Evolutionary conservation across 108 stramenopile genomes (phyloP), one percentile per base, ranked within the genome.

Genomic region (Skeletonema menzelii): DNA sequence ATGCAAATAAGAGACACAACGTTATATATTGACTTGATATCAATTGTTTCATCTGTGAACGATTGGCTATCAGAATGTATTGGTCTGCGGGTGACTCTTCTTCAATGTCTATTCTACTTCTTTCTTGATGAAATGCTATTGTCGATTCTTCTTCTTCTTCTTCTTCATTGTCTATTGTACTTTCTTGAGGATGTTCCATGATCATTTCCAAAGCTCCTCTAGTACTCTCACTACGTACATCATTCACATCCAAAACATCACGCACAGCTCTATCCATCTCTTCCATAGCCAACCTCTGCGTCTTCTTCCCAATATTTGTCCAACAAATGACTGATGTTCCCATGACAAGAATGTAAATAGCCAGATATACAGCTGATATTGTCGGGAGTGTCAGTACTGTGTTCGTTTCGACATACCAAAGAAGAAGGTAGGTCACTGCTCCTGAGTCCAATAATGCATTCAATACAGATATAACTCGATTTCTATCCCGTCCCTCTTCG

Each of bases 361-460:
- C 61, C 35, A 83, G 59, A 35, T 83, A 79, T 19, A 44, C 63
- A 15, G 34, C 56, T 10, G 31, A 15, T 62, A 79, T 28, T 5
- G 19, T 53, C 3, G 30, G 60, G 0, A 73, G 19, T 2, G 30
- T 35, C 12, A 44, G 8, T 26, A 27, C 7, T 27, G 63, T 72
- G 17, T 46, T 56, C 30, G 78, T 30, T 8, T 30, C 46, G 2
- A 81, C 55, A n/a, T 10, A 44, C 77, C 81, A 79, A n/a, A 86
- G 37, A 20, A 67, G 59, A 34, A 80, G 37, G 40, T 86, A 86
- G 19, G 76, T 73, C 14, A 86, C 27, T 15, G 56, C 61, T 19
- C 85, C 82, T 0, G 82, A 75, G 69, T 86, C 85, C 38, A 81
- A 76, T 19, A 86, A 59, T 8, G 70, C 66, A 73, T 83, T 86